These are phyloP conservation scores for Colletotrichum chlorophyti DNA, from an alignment of 2,329 filamentous ascomycete genomes.

Conservation along the genomic window DNA sequence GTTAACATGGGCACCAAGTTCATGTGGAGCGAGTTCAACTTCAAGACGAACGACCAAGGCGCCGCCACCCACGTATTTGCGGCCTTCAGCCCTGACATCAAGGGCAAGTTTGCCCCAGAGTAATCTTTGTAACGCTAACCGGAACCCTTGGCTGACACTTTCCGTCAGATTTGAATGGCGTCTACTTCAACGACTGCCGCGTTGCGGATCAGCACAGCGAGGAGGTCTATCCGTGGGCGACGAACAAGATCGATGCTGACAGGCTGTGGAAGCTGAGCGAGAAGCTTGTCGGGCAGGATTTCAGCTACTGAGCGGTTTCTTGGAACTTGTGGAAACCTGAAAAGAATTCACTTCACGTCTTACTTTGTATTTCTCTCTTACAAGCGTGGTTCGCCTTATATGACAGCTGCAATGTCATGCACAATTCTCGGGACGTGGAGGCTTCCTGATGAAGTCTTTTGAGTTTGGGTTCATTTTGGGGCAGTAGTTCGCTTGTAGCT, in stretches of 20 bases:
- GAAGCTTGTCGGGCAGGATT: slow-evolving; percentile 40
- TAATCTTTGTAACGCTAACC: not conserved
- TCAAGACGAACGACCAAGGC: slow-evolving; percentile 38
- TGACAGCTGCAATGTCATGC: too few relatives aligned
- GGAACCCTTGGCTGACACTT: not conserved
- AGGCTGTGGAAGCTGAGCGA: slow-evolving; percentile 43
- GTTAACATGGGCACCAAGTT: slow-evolving; percentile 29
- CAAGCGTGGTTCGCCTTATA: too few relatives aligned
- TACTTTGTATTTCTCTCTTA: too few relatives aligned
- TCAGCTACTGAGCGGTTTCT: slow-evolving; percentile 29
- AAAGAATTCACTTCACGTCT: too few relatives aligned
- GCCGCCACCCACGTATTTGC: slow-evolving; percentile 38
- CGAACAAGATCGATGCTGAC: slow-evolving; percentile 36
- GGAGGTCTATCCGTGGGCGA: slow-evolving; percentile 37
- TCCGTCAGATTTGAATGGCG: slow-evolving; percentile 31
- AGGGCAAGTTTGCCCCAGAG: not conserved
- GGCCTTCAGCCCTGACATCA: slow-evolving; percentile 37
- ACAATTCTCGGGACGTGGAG: too few relatives aligned
- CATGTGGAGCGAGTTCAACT: slow-evolving; percentile 22
- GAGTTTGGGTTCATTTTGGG: too few relatives aligned
- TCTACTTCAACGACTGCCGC: slow-evolving; percentile 37
- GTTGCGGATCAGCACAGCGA: slow-evolving; percentile 34
- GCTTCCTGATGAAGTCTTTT: too few relatives aligned
- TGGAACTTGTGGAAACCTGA: too few relatives aligned
- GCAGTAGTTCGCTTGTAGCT: too few relatives aligned